A percentile compares a stretch with the other conserved stretches of the same genome.
Conservation (phyloP, 2,329 filamentous ascomycete genomes). For the Thielaviopsis euricoi region DNA sequence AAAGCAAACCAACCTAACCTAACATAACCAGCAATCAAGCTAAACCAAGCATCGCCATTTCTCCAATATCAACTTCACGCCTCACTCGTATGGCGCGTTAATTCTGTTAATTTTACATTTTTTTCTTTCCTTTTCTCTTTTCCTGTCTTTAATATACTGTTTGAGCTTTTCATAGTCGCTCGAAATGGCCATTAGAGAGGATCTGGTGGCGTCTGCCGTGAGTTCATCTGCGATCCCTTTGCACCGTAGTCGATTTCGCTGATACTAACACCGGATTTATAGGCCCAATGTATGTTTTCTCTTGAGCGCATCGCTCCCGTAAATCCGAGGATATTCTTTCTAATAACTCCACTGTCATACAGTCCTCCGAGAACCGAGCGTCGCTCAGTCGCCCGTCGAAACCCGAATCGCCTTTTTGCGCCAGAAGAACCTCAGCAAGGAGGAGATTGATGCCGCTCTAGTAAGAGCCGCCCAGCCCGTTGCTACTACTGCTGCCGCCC, state of each 20-base stretch:
- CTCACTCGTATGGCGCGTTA: not conserved
- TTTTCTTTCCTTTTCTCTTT: slow-evolving; percentile 2
- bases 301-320: not conserved
- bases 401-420: slow-evolving; percentile 85
- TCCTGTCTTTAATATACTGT: not conserved
- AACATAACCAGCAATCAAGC: not conserved
- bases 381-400: slow-evolving; percentile 76
- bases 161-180: slow-evolving; percentile 5
- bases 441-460: slow-evolving; percentile 79
- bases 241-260: not conserved
- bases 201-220: slow-evolving; percentile 72
- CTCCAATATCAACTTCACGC: not conserved
- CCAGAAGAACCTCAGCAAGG: slow-evolving; percentile 92
- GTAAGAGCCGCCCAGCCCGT: slow-evolving; percentile 58
- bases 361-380: slow-evolving; percentile 91
- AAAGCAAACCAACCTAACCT: too few relatives aligned
- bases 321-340: not conserved
- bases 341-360: slow-evolving; percentile 2
- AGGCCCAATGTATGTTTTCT: slow-evolving; percentile 27
- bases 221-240: slow-evolving; percentile 14
- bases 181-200: slow-evolving; percentile 80
- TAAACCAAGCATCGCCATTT: not conserved
- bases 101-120: not conserved
- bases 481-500: slow-evolving; percentile 55
- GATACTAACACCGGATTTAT: not conserved